Percentiles rank a stretch among this genome's conserved stretches.
phyloP scores from a whole-genome alignment of 2,329 filamentous ascomycete species.

The Ramularia endophylla region DNA sequence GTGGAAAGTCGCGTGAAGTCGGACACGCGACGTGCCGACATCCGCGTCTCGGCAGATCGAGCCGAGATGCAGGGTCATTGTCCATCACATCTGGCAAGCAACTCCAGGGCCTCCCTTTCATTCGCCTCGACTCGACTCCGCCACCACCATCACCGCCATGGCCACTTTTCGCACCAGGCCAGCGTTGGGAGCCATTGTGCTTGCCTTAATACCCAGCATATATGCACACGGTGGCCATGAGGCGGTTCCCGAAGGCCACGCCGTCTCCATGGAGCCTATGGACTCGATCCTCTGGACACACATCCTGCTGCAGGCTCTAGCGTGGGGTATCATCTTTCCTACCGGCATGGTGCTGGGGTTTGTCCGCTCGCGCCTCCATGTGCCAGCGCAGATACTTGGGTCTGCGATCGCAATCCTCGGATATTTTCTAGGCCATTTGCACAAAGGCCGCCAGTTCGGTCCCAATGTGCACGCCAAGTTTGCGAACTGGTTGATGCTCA shows the following conservation, averaged over 20 bases:
- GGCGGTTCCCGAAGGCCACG: constrained; percentile 61
- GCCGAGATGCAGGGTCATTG: too few species aligned
- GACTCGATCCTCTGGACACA: constrained; percentile 89
- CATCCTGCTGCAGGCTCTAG: constrained; percentile 78
- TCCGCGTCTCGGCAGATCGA: too few species aligned
- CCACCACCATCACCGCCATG: constrained; percentile 10
- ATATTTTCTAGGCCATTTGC: constrained; percentile 86
- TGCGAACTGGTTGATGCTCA: constrained; percentile 71
- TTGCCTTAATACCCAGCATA: constrained; percentile 11
- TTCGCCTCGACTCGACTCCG: background rate
- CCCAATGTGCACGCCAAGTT: constrained; percentile 77
- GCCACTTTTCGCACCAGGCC: constrained; percentile 23
- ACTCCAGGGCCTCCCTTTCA: too few species aligned
- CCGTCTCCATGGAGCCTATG: constrained; percentile 67
- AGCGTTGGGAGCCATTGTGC: constrained; percentile 7
- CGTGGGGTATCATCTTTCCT: constrained; percentile 90
- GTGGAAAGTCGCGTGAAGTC: constrained; percentile 10
- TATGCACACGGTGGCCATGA: constrained; percentile 50
- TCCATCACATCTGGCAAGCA: too few species aligned
- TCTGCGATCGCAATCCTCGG: constrained; percentile 71
- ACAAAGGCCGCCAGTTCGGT: constrained; percentile 81
- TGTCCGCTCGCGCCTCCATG: constrained; percentile 86
- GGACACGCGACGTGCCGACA: constrained; percentile 5
- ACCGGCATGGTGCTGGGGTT: constrained; percentile 94
- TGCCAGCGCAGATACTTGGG: constrained; percentile 74